Conservation (phyloP, 345 rosid genomes). For the Populus deltoides region DNA sequence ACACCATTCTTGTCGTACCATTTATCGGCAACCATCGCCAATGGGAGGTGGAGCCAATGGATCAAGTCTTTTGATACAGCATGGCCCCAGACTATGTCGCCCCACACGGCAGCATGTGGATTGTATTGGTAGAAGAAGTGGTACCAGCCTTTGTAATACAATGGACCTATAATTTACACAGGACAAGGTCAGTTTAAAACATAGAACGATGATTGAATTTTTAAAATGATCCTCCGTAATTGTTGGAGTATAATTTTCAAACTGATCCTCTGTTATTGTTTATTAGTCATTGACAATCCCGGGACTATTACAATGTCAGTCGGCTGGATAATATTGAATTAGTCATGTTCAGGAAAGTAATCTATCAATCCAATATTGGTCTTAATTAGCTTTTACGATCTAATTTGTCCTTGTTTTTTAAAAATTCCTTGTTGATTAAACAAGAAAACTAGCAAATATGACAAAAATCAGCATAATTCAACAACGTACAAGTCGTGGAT, state of each 20-base stretch:
- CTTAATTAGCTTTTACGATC: too few species aligned
- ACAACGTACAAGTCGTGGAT: background rate
- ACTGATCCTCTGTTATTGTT: too few species aligned
- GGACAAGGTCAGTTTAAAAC: background rate
- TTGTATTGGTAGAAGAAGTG: conserved; percentile 95
- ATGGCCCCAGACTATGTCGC: conserved; percentile 93
- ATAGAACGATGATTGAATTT: background rate
- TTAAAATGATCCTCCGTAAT: background rate
- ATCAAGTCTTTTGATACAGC: conserved; percentile 78
- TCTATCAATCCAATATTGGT: background rate
- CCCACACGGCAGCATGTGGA: conserved; percentile 85
- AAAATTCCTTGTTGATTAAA: too few species aligned
- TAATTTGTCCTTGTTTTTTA: too few species aligned
- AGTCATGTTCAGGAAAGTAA: conserved; percentile 3
- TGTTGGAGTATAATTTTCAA: background rate
- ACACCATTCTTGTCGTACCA: conserved; percentile 84
- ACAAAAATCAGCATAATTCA: too few species aligned
- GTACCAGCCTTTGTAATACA: conserved; percentile 90
- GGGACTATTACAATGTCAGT: background rate
- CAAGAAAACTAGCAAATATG: too few species aligned
- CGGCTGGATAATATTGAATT: background rate
- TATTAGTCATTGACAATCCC: background rate
- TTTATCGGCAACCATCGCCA: conserved; percentile 80
- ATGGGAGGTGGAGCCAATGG: conserved; percentile 84
- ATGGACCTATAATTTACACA: conserved; percentile 53